A percentile compares a stretch with the other conserved stretches of the same genome.
phyloP scores from a whole-genome alignment of 331 rosid species.

The Quercus tomentella region DNA sequence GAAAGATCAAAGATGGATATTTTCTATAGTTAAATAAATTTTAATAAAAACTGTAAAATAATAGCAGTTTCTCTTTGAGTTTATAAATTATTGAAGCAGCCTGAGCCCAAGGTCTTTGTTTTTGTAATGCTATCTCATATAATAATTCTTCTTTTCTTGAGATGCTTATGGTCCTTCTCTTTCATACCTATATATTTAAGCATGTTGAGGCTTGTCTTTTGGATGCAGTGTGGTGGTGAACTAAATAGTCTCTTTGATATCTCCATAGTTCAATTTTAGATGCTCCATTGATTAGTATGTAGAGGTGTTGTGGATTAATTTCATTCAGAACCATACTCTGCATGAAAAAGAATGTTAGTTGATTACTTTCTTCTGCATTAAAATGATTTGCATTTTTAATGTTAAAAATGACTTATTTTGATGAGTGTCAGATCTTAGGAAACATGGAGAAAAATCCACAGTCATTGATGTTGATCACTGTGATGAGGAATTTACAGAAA shows the following conservation, averaged over 20 bases:
- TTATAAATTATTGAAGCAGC: background rate
- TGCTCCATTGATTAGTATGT: background rate
- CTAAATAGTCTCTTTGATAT: background rate
- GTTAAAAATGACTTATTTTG: slow-evolving; percentile 24
- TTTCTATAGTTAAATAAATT: background rate
- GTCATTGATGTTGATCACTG: slow-evolving; percentile 73
- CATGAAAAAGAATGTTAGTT: slow-evolving; percentile 5
- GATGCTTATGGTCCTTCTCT: background rate
- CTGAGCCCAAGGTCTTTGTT: background rate
- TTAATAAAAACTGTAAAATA: background rate
- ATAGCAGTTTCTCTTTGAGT: background rate
- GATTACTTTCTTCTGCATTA: background rate
- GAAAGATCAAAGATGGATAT: background rate
- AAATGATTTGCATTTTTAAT: slow-evolving; percentile 4
- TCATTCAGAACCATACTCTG: slow-evolving; percentile 9
- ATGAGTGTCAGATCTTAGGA: slow-evolving; percentile 63
- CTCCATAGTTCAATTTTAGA: background rate
- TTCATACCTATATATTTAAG: background rate
- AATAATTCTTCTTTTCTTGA: background rate
- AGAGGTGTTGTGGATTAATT: background rate
- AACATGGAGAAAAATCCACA: slow-evolving; percentile 67
- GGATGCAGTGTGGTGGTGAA: background rate
- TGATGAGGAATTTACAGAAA: slow-evolving; percentile 65
- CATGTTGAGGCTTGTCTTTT: background rate
- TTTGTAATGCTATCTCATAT: background rate